Evolutionary conservation across 73 alveolate genomes (phyloP), one percentile per base, ranked within the genome.

Genomic region (Breviolum minutum): DNA sequence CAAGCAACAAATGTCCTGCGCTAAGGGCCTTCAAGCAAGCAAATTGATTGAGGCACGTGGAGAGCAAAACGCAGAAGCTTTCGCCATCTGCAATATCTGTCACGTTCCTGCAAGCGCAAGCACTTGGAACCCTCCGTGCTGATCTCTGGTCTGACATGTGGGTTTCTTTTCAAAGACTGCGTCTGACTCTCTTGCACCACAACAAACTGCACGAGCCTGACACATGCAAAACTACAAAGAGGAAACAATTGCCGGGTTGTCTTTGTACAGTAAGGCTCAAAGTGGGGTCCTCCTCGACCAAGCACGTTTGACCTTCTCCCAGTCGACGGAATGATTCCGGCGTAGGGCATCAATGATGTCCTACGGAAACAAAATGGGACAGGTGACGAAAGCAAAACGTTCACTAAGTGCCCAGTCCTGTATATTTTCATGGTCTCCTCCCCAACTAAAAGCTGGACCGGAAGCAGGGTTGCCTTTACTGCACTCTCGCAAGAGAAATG

Each of bases 221-320:
- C n/a, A n/a, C n/a, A n/a, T n/a, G n/a, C n/a, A n/a, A n/a, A n/a
- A n/a, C n/a, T n/a, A n/a, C n/a, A n/a, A n/a, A n/a, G n/a, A n/a
- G n/a, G n/a, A n/a, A n/a, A n/a, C n/a, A n/a, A n/a, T n/a, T n/a
- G n/a, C n/a, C n/a, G n/a, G n/a, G n/a, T n/a, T n/a, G n/a, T n/a
- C n/a, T n/a, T n/a, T n/a, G n/a, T n/a, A n/a, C n/a, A n/a, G n/a
- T n/a, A n/a, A n/a, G n/a, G n/a, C n/a, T n/a, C n/a, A n/a, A n/a
- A n/a, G n/a, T n/a, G n/a, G n/a, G n/a, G n/a, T n/a, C 84, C 84
- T 74, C 84, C 16, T 74, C 29, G 84, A 74, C 84, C 84, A 74
- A n/a, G 84, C 84, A 26, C 84, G 54, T n/a, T 74, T 74, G 62
- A 74, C 84, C 84, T 74, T 74, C 17, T 74, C 84, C 84, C 84